phyloP scores from a whole-genome alignment of 352 stramenopile species.

The Phytophthora macrochlamydospora region DNA sequence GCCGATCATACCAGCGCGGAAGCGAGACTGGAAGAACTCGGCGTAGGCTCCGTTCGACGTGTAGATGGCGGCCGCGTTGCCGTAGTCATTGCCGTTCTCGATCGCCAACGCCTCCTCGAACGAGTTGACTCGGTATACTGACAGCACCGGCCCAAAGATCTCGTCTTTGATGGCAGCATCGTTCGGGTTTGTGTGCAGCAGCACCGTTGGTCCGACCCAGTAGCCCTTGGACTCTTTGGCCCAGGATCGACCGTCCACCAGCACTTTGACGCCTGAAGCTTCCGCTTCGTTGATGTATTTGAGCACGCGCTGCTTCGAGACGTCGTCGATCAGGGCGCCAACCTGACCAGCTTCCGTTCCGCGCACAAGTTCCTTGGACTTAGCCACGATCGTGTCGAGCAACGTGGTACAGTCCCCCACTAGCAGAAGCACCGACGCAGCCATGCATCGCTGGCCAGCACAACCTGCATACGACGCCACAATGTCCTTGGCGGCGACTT shows the following conservation, averaged over 20 bases:
- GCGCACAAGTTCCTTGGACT: conserved; percentile 84
- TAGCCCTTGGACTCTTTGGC: conserved; percentile 53
- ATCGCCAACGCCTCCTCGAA: conserved; percentile 96
- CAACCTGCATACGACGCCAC: conserved; percentile 96
- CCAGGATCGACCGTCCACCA: conserved; percentile 93
- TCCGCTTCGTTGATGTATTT: conserved; percentile 94
- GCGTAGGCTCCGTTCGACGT: conserved; percentile 93
- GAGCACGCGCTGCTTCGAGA: conserved; percentile 92
- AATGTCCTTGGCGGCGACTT: conserved; percentile 94
- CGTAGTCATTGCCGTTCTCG: conserved; percentile 97
- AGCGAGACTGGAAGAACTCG: conserved; percentile 94
- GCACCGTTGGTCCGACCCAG: conserved; percentile 97
- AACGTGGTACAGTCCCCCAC: conserved; percentile 83
- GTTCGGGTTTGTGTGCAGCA: conserved; percentile 88
- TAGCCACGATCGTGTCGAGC: conserved; percentile 87
- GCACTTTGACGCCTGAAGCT: conserved; percentile 77
- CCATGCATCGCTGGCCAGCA: conserved; percentile 97
- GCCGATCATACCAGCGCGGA: conserved; percentile 94
- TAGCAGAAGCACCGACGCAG: conserved; percentile 94
- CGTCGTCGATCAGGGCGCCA: conserved; percentile 94
- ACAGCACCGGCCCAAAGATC: conserved; percentile 98
- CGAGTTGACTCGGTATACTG: conserved; percentile 77
- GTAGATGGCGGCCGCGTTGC: conserved; percentile 97
- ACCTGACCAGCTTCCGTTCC: conserved; percentile 93
- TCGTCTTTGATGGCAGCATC: conserved; percentile 94